Evolutionary conservation across 352 stramenopile species (phyloP), one percentile per base, ranked within the genome.

Genomic region (Phytophthora gonapodyides): DNA sequence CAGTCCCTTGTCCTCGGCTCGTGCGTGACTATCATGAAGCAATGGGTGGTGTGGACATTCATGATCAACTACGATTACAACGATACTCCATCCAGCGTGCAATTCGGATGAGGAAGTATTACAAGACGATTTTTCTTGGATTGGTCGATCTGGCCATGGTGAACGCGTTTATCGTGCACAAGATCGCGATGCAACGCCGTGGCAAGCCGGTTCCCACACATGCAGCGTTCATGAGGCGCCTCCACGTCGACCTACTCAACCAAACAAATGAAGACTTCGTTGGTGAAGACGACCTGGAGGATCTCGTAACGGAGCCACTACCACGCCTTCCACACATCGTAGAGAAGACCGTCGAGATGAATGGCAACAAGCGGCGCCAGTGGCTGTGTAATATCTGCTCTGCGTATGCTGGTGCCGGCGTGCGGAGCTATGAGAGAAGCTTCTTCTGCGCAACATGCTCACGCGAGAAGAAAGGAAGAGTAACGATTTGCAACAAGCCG

Each of bases 81-180:
- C 4, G 47, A 0, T 64, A 72, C 35, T 66, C 60, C 0, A 58
- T 73, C 7, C 59, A 69, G 24, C 55, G 42, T 0, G 31, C 40
- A 13, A 40, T 44, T 38, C 0, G 45, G 0, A 53, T 75, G 35
- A 5, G 34, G 1, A 67, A 69, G 42, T 71, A 71, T 47, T 65
- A 68, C 67, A 75, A 71, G 17, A 60, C 33, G n/a, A 41, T 71
- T 15, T 67, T 75, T 49, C 38, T 75, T 0, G 56, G 51, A 1
- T 21, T 74, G 19, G 44, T 74, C 0, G 66, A 74, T 34, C 54
- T 66, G 33, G 50, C 61, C 2, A 45, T 69, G 30, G 50, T 69
- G 5, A 74, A 74, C 15, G 41, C 21, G 12, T 74, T 61, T 31
- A 57, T 75, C 49, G 31, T 75, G 1, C 41, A 67, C 38, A 54